These are phyloP conservation scores for Helotiales sp. DNA, from an alignment of 2,329 filamentous ascomycete species.

Conservation along the genomic window DNA sequence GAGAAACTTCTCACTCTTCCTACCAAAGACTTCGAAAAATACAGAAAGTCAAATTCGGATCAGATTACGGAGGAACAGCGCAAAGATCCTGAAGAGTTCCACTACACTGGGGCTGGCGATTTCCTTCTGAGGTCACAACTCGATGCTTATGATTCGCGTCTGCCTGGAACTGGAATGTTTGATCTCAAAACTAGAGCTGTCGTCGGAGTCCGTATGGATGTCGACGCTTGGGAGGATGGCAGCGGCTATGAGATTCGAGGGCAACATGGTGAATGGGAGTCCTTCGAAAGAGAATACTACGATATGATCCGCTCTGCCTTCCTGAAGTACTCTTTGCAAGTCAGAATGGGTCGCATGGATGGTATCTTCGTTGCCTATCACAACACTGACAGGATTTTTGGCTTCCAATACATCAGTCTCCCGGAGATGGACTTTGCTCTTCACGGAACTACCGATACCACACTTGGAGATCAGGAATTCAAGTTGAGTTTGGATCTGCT, in stretches of 20 bases:
- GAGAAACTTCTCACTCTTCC: constrained; percentile 90
- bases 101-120: constrained; percentile 85
- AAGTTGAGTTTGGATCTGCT: constrained; percentile 78
- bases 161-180: constrained; percentile 93
- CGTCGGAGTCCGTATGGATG: constrained; percentile 88
- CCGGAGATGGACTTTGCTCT: constrained; percentile 87
- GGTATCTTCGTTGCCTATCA: constrained; percentile 97
- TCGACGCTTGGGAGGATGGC: constrained; percentile 71
- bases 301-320: constrained; percentile 96
- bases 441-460: constrained; percentile 73
- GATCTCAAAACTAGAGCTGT: constrained; percentile 96
- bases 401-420: constrained; percentile 91
- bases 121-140: constrained; percentile 95
- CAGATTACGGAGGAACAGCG: constrained; percentile 74
- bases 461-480: constrained; percentile 84
- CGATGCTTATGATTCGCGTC: constrained; percentile 82
- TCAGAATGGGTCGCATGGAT: constrained; percentile 97
- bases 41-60: constrained; percentile 70
- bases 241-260: constrained; percentile 84
- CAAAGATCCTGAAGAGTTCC: constrained; percentile 76
- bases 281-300: constrained; percentile 93
- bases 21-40: constrained; percentile 84
- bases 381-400: constrained; percentile 93
- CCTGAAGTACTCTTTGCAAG: constrained; percentile 95
- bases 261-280: constrained; percentile 80